phyloP scores from a whole-genome alignment of 2,329 filamentous ascomycete genomes.

The Drechslera avenae region DNA sequence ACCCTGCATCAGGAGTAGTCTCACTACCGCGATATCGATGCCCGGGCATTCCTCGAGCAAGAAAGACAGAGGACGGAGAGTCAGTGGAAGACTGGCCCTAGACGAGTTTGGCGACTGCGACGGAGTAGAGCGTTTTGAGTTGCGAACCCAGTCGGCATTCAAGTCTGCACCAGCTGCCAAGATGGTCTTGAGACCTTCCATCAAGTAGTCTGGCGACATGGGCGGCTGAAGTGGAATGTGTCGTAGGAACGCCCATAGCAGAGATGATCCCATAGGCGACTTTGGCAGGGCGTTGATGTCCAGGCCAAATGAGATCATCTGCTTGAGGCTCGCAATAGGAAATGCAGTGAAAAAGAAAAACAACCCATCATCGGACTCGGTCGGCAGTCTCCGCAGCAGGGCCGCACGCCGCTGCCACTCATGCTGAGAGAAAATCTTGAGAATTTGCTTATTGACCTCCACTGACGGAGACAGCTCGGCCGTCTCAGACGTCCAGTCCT shows the following conservation, averaged over 20 bases:
- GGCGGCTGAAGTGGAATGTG: slow-evolving; percentile 20
- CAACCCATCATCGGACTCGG: slow-evolving; percentile 1
- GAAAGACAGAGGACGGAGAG: slow-evolving; percentile 30
- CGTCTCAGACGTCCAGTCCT: slow-evolving; percentile 30
- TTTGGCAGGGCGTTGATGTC: slow-evolving; percentile 28
- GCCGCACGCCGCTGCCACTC: slow-evolving; percentile 33
- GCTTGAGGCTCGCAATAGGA: slow-evolving; percentile 25
- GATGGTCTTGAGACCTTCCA: slow-evolving; percentile 24
- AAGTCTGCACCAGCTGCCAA: slow-evolving; percentile 25
- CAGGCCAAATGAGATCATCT: slow-evolving; percentile 34
- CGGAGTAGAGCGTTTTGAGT: slow-evolving; percentile 15
- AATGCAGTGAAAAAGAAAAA: slow-evolving; percentile 25
- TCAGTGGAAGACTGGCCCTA: slow-evolving; percentile 8
- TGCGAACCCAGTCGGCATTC: slow-evolving; percentile 23
- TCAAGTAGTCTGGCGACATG: slow-evolving; percentile 23
- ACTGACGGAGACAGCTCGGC: slow-evolving; percentile 13
- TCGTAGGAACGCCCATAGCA: slow-evolving; percentile 35
- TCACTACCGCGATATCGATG: slow-evolving; percentile 29
- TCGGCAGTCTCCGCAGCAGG: slow-evolving; percentile 25
- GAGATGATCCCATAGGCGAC: slow-evolving; percentile 17
- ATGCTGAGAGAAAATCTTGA: slow-evolving; percentile 32
- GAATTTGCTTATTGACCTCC: slow-evolving; percentile 21
- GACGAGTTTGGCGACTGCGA: slow-evolving; percentile 12
- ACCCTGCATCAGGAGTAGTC: slow-evolving; percentile 27
- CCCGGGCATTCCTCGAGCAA: slow-evolving; percentile 30